phyloP scores from a whole-genome alignment of 768 basidiomycete species.

The Paxillus involutus region DNA sequence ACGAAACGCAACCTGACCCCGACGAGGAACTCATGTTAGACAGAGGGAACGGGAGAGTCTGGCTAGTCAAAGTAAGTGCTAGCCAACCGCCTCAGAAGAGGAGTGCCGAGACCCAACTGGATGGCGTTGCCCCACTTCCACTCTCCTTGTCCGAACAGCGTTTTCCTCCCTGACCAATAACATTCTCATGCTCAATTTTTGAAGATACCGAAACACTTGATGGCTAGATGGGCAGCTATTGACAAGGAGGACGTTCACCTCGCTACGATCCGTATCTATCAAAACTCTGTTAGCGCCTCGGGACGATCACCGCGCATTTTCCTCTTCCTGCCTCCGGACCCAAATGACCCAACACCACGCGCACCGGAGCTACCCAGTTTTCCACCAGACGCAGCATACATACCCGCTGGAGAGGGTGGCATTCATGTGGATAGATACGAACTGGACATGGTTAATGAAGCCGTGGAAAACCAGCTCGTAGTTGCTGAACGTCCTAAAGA shows the following conservation, averaged over 20 bases:
- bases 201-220: conserved; percentile 83
- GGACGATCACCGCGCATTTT: conserved; percentile 60
- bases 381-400: conserved; percentile 28
- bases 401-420: conserved; percentile 28
- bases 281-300: conserved; percentile 39
- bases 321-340: conserved; percentile 63
- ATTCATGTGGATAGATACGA: conserved; percentile 70
- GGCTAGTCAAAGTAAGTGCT: conserved; percentile 77
- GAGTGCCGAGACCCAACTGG: neutral
- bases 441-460: conserved; percentile 83
- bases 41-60: conserved; percentile 71
- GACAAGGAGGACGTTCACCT: conserved; percentile 75
- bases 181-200: conserved; percentile 9
- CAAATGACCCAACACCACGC: conserved; percentile 39
- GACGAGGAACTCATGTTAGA: conserved; percentile 82
- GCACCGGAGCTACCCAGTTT: conserved; percentile 26
- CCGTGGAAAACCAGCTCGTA: conserved; percentile 83
- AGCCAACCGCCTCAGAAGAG: neutral
- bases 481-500: conserved; percentile 81
- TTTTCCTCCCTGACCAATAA: conserved; percentile 6
- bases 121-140: neutral
- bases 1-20: conserved; percentile 71
- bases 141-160: neutral
- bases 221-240: conserved; percentile 83
- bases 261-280: conserved; percentile 83